Evolutionary conservation across 75 land plant genomes (phyloP), one percentile per base, ranked within the genome.

Genomic region (Pinus albicaulis): DNA sequence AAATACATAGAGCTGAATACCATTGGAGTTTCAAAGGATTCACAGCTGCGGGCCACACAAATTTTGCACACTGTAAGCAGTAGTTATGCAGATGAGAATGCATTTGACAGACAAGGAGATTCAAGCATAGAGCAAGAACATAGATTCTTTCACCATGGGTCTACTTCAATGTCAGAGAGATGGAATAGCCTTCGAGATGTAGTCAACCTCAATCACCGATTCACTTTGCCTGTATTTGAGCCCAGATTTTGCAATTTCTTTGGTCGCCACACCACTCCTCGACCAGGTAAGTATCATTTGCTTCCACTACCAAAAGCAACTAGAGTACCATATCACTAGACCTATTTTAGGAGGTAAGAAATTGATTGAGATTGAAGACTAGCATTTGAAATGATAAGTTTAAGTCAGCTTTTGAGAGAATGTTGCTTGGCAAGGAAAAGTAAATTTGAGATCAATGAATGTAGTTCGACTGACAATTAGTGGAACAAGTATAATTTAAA

Each of bases 11-110:
- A 90, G 84, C 78, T 94, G 20, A 90, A 83, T 75, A 86, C 95
- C 15, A 97, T 97, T 58, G 99, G 99, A 13, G 95, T 95, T 41
- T 92, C 98, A 0, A 91, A 97, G 76, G 99, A 97, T 57, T 89
- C 99, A 2, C 99, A 97, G 74, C 71, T 91, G 12, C 86, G 99
- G 26, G 90, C 95, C 16, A 87, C 93, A 0, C 86, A 88, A 48
- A 84, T 97, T 41, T 38, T 97, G 57, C 65, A 75, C n/a, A 82
- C 80, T 22, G 72, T 92, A 2, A 76, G 84, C 11, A 84, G 83
- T 61, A 84, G 84, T 60, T 86, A 89, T 70, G 15, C n/a, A 3
- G 56, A 69, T 13, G n/a, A 41, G 53, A 48, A 11, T 10, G 11
- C 12, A 48, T 48, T 48, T 48, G 58, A 84, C 64, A 16, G 3